Conservation (phyloP, 2,329 filamentous ascomycete species). For the Fusarium gaditjirri region DNA sequence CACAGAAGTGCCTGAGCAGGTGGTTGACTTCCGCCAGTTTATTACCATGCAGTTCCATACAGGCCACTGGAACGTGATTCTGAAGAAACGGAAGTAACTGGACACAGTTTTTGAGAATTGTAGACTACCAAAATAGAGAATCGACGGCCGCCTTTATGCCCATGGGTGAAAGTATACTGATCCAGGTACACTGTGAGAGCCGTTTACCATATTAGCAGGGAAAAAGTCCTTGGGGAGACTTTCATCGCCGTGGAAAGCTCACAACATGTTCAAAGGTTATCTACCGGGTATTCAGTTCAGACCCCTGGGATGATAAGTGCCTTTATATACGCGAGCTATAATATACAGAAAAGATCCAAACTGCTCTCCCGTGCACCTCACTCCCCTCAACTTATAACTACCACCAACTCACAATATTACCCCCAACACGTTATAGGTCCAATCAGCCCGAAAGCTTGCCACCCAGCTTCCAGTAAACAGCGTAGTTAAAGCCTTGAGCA, state of each 20-base stretch:
- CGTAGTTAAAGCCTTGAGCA: constrained; percentile 55
- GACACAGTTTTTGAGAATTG: not conserved
- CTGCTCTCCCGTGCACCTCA: accelerated
- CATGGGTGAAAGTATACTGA: not conserved
- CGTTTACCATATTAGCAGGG: not conserved
- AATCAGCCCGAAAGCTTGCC: not conserved
- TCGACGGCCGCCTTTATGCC: not conserved
- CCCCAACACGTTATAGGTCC: accelerated
- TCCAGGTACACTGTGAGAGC: not conserved
- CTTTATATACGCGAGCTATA: not conserved
- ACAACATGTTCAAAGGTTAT: not conserved
- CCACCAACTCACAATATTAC: accelerated
- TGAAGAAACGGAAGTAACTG: not conserved
- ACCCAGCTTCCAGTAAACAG: constrained; percentile 53
- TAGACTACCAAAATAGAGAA: not conserved
- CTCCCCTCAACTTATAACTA: no score
- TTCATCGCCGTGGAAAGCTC: not conserved
- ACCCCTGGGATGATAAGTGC: not conserved
- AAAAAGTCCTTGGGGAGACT: not conserved
- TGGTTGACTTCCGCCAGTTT: not conserved
- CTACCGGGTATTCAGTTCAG: no score
- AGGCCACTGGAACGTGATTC: not conserved
- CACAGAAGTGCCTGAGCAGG: not conserved
- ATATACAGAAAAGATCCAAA: not conserved
- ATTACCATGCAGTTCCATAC: not conserved